phyloP scores from a whole-genome alignment of 306 rosid species.

The Biancaea sappan region DNA sequence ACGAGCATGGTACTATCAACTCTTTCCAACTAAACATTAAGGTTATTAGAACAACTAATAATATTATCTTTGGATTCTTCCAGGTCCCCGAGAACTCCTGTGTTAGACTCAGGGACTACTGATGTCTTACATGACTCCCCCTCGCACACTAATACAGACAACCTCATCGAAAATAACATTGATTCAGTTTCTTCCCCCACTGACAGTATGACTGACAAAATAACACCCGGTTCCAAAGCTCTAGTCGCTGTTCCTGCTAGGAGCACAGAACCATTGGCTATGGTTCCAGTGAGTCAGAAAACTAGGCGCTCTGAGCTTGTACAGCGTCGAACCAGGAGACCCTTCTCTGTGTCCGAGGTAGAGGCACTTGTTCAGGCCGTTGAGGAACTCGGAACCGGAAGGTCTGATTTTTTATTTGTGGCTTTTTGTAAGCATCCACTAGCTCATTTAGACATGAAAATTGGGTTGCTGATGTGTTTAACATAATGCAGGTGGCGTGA shows the following conservation, averaged over 20 bases:
- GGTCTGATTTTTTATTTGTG: slow-evolving; percentile 50
- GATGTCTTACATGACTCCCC: slow-evolving; percentile 50
- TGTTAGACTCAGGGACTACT: slow-evolving; percentile 45
- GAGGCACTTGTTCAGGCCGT: slow-evolving; percentile 92
- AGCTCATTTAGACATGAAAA: slow-evolving; percentile 6
- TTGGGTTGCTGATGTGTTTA: slow-evolving; percentile 37
- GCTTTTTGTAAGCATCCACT: background rate
- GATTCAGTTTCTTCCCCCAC: slow-evolving; percentile 51
- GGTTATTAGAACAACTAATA: slow-evolving; percentile 28
- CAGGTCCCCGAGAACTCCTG: slow-evolving; percentile 66
- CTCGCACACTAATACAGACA: slow-evolving; percentile 42
- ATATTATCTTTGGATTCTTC: slow-evolving; percentile 30
- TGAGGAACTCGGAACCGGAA: slow-evolving; percentile 97
- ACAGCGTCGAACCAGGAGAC: slow-evolving; percentile 95
- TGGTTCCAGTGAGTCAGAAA: slow-evolving; percentile 68
- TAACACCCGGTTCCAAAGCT: slow-evolving; percentile 58
- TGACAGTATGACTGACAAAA: slow-evolving; percentile 50
- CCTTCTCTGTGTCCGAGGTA: slow-evolving; percentile 91
- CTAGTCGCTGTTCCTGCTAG: slow-evolving; percentile 60
- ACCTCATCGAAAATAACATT: slow-evolving; percentile 51
- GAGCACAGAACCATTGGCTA: slow-evolving; percentile 60
- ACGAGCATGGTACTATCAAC: slow-evolving; percentile 4
- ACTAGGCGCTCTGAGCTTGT: slow-evolving; percentile 65
- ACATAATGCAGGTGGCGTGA: slow-evolving; percentile 84
- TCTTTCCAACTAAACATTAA: slow-evolving; percentile 9